Base-by-base conservation (phyloP, 345 rosid species). In the Corymbia maculata region DNA sequence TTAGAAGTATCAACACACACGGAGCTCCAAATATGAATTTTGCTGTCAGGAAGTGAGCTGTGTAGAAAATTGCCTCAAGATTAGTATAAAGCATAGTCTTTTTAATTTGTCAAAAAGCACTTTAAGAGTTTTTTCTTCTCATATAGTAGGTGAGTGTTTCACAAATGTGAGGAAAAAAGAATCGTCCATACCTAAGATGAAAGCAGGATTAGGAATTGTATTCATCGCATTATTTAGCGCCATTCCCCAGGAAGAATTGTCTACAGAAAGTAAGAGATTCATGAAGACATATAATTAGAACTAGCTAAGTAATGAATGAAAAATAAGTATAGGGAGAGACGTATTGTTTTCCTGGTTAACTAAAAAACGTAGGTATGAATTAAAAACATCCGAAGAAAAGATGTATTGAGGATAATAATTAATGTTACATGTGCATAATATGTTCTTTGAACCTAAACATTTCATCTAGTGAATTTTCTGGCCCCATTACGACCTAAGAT, bases 201-300 rank as follows among this genome's bases (percentile, higher is more conserved):
- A 61, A 1, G 3, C 0, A 32, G 28, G 1, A 26, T 26, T 3
- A 12, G 68, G 0, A 61, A 5, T 2, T 6, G 30, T 28, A 61
- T 59, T 26, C 1, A 59, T 0, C 26, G 68, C 68, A 59, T 11
- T 14, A 12, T 61, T 9, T 57, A 57, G 64, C 64, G n/a, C 28
- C n/a, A 13, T 4, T 9, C n/a, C 64, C 64, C 64, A 22, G 13
- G 13, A 3, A 61, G 32, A 26, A 11, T 0, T 0, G 0, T 26
- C 1, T 0, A 28, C 32, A 1, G 6, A 28, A 28, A 61, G 68
- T 32, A 61, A 61, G 68, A 61, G 68, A 61, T 6, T 61, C 12
- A 61, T 12, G 13, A 61, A 61, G 64, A 57, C n/a, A 24, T 22
- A 22, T 9, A 57, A 57, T 57, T 28, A 57, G 57, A 57, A 57